Base-by-base conservation (phyloP, 371 early-diverging fungal genomes). In the Mucor irregularis region DNA sequence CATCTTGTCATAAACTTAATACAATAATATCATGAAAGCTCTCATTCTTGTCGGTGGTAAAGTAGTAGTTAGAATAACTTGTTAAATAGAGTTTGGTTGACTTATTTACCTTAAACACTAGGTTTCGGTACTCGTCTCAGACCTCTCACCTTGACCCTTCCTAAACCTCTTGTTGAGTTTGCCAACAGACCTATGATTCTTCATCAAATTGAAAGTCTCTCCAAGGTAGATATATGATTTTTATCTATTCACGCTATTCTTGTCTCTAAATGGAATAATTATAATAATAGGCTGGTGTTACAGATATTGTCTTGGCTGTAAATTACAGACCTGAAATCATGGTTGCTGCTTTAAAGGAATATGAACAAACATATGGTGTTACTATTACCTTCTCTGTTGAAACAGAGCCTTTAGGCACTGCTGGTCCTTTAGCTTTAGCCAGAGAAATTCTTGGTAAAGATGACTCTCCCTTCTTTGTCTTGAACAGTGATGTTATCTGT, bases 161-260 rank as follows among this genome's bases (percentile, higher is more conserved):
- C 99, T 55, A 99, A 99, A 81, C 99, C 99, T 34, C 83, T 99
- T 55, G 97, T 99, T 22, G 96, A 97, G 69, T 99, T 99, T 78
- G 95, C 93, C 43, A 99, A 99, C 85, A 93, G 89, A 75, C 99
- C 99, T 44, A 99, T 99, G 92, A 94, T 99, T 69, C 84, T 96
- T 52, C 99, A 99, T 78, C 99, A 99, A 75, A 99, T 99, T 66
- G 96, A 97, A 75, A 93, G 91, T 14, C 82, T 99, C n/a, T 95
- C 90, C 53, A 87, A 95, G 90, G 97, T 95, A 83, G 52, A 68
- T 38, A 39, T 24, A 40, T 9, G 10, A 47, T n/a, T n/a, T n/a
- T n/a, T 37, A 35, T 33, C 43, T 3, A 16, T 11, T 16, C 21
- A 39, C 21, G 34, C 42, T 42, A 22, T 42, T 19, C 11, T 42